phyloP scores from a whole-genome alignment of 1,284 basidiomycete genomes.

The Melampsora occidentalis region DNA sequence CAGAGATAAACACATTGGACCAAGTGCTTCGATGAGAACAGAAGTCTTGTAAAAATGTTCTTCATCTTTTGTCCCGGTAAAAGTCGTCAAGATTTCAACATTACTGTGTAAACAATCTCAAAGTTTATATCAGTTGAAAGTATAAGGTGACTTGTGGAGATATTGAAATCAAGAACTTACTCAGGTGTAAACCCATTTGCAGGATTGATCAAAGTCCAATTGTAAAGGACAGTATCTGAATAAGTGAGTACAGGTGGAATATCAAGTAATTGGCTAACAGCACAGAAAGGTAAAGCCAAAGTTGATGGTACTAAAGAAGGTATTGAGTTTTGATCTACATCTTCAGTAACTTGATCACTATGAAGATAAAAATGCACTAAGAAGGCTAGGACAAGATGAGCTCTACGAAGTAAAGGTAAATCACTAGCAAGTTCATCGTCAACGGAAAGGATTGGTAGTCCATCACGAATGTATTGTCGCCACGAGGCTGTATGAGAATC shows the following conservation, averaged over 20 bases:
- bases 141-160: neutral
- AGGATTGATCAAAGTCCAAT: constrained; percentile 63
- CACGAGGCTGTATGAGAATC: neutral
- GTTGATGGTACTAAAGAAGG: constrained; percentile 47
- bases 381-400: constrained; percentile 79
- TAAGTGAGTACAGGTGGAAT: constrained; percentile 89
- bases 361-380: constrained; percentile 86
- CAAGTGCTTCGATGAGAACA: constrained; percentile 82
- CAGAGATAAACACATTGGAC: constrained; percentile 75
- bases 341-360: constrained; percentile 55
- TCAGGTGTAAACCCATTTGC: constrained; percentile 49
- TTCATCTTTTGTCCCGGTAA: constrained; percentile 80
- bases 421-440: constrained; percentile 6
- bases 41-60: constrained; percentile 85
- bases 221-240: constrained; percentile 89
- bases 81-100: constrained; percentile 66
- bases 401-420: constrained; percentile 64
- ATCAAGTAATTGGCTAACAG: constrained; percentile 70
- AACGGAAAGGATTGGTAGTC: too few relatives aligned
- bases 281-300: constrained; percentile 74
- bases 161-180: constrained; percentile 19
- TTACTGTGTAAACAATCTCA: constrained; percentile 56
- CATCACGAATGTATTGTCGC: neutral
- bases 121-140: constrained; percentile 46
- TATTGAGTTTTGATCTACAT: too few relatives aligned